Evolutionary conservation across 2,329 filamentous ascomycete species (phyloP).

Genomic region (Stylonectria norvegica): DNA sequence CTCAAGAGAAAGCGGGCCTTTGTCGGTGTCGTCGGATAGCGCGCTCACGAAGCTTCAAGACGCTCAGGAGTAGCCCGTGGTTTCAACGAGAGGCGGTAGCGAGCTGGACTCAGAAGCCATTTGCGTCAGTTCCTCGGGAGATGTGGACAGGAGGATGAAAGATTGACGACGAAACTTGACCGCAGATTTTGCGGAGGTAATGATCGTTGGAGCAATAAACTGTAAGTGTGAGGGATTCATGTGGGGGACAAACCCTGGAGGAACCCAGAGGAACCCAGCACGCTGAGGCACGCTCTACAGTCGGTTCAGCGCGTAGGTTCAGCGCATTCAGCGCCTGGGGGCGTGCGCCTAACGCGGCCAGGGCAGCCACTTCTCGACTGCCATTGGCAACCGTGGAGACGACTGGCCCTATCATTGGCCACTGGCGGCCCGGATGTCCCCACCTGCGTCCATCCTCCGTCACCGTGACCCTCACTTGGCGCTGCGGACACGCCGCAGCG

Average conservation of each 20-base stretch:
- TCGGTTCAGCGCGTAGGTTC: too few relatives aligned
- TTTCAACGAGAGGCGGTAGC: slow-evolving; percentile 10
- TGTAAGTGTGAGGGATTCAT: not conserved
- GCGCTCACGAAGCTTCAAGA: not conserved
- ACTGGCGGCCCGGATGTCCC: not conserved
- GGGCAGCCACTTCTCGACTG: slow-evolving; percentile 9
- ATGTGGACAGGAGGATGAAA: not conserved
- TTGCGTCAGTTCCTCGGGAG: not conserved
- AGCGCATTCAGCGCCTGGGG: too few relatives aligned
- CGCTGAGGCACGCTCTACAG: too few relatives aligned
- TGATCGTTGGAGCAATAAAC: not conserved
- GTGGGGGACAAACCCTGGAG: slow-evolving; percentile 4
- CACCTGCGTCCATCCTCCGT: slow-evolving; percentile 1
- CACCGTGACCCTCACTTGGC: slow-evolving; percentile 6
- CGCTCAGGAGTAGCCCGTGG: slow-evolving; percentile 18
- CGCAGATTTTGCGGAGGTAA: not conserved
- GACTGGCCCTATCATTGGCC: slow-evolving; percentile 25
- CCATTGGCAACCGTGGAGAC: slow-evolving; percentile 29
- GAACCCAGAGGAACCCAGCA: too few relatives aligned
- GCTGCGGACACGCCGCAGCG: too few relatives aligned
- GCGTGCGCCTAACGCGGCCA: slow-evolving; percentile 5
- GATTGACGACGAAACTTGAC: not conserved
- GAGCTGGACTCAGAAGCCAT: slow-evolving; percentile 12
- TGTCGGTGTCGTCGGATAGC: not conserved
- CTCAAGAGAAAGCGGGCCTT: too few relatives aligned